Percentiles rank a stretch among this genome's conserved stretches.
These are phyloP conservation scores for Eucalyptus melliodora DNA, from an alignment of 345 rosid species.

Conservation along the genomic window DNA sequence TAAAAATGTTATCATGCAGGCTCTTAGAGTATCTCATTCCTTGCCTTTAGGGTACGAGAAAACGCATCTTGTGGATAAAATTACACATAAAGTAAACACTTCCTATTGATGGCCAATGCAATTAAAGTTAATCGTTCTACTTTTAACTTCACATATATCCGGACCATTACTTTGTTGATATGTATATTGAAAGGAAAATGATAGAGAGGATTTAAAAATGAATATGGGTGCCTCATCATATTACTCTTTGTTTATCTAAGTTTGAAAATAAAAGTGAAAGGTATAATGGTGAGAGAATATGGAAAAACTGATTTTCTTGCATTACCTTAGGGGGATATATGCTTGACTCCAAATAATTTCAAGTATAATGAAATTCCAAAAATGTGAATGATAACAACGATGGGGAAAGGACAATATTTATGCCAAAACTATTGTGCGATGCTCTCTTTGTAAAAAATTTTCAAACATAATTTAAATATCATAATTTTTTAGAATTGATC, in stretches of 20 bases:
- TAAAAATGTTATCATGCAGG: too few species aligned
- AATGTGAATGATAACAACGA: neutral
- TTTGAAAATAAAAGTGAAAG: neutral
- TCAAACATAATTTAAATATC: neutral
- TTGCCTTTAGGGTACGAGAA: neutral
- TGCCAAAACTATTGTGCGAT: neutral
- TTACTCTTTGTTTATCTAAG: neutral
- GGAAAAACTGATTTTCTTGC: neutral
- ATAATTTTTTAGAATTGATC: neutral
- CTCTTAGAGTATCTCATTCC: neutral
- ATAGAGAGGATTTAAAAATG: neutral
- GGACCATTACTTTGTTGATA: neutral
- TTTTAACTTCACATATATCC: neutral
- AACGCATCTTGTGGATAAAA: neutral
- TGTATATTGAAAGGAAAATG: neutral
- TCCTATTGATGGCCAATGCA: neutral
- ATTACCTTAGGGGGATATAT: neutral
- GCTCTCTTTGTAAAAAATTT: neutral
- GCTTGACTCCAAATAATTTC: neutral
- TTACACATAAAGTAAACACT: neutral
- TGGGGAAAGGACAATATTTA: neutral
- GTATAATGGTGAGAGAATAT: neutral
- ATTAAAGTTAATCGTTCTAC: neutral
- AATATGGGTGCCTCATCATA: neutral
- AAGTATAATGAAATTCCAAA: neutral